These are phyloP conservation scores for Arthrobotrys sphaeroides DNA, from an alignment of 2,329 filamentous ascomycete genomes.

Conservation along the genomic window DNA sequence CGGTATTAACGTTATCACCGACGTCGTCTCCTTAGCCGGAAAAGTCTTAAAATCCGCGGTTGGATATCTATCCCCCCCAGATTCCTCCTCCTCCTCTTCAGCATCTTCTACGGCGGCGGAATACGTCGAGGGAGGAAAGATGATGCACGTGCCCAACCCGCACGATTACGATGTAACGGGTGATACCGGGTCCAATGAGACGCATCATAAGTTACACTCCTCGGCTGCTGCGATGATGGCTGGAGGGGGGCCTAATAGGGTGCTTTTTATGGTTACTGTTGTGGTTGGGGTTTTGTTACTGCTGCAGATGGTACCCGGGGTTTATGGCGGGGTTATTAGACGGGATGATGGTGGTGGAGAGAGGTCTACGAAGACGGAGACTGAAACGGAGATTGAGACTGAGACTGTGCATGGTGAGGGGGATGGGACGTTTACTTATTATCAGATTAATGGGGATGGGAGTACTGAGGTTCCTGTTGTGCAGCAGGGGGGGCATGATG, in stretches of 20 bases:
- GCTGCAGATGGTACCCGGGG: conserved; percentile 1
- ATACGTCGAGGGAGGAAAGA: neutral
- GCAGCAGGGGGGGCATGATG: neutral
- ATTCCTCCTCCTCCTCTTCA: neutral
- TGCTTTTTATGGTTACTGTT: conserved; percentile 4
- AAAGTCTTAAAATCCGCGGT: neutral
- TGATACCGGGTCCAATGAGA: conserved; percentile 9
- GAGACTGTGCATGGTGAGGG: neutral
- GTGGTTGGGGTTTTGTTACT: conserved; percentile 8
- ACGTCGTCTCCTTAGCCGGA: conserved; percentile 1
- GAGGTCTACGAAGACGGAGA: neutral
- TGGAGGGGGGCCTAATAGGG: neutral
- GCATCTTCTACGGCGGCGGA: neutral
- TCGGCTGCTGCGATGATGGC: conserved; percentile 1
- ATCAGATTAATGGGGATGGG: conserved; percentile 21
- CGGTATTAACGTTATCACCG: neutral
- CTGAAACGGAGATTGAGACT: neutral
- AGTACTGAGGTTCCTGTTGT: neutral
- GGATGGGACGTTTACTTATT: conserved; percentile 10
- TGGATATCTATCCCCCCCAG: neutral
- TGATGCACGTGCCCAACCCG: conserved; percentile 22
- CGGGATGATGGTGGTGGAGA: neutral
- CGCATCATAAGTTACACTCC: conserved; percentile 8
- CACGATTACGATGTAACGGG: conserved; percentile 16
- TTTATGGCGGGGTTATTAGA: neutral